Conservation (phyloP, 108 stramenopile genomes). For the Cyclotella kingstonii region DNA sequence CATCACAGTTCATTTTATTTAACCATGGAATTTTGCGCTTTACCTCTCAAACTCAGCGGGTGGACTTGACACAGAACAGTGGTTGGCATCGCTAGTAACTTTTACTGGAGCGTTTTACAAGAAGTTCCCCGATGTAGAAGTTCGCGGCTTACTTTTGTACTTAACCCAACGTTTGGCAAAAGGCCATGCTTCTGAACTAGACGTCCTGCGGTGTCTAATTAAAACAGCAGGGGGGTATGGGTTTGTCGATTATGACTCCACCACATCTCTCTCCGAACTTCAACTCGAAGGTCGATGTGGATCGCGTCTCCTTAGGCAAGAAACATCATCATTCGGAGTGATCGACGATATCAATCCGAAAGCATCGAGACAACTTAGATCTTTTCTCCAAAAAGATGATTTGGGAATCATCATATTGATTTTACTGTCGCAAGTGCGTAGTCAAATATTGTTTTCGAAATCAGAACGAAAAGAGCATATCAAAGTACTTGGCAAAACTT, state of each 20-base stretch:
- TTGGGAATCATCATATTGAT: slow-evolving; percentile 76
- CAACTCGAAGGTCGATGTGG: slow-evolving; percentile 81
- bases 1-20: not conserved
- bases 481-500: slow-evolving; percentile 79
- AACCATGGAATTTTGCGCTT: not conserved
- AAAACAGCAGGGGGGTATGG: slow-evolving; percentile 79
- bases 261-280: slow-evolving; percentile 62
- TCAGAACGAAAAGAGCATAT: slow-evolving; percentile 55
- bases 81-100: slow-evolving; percentile 82
- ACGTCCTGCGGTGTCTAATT: slow-evolving; percentile 72
- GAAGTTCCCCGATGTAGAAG: slow-evolving; percentile 70
- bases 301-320: slow-evolving; percentile 61
- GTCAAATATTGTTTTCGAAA: slow-evolving; percentile 57
- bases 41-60: slow-evolving; percentile 42
- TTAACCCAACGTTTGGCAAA: slow-evolving; percentile 56
- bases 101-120: slow-evolving; percentile 85
- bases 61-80: slow-evolving; percentile 85
- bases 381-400: slow-evolving; percentile 63
- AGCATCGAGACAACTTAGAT: slow-evolving; percentile 50
- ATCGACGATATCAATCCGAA: slow-evolving; percentile 62
- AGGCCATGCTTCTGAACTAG: slow-evolving; percentile 75
- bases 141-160: slow-evolving; percentile 72
- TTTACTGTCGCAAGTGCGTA: slow-evolving; percentile 70
- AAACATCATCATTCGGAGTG: slow-evolving; percentile 87
- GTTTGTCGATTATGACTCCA: slow-evolving; percentile 80